phyloP scores from a whole-genome alignment of 345 rosid genomes.

The Pelargonium nanum region DNA sequence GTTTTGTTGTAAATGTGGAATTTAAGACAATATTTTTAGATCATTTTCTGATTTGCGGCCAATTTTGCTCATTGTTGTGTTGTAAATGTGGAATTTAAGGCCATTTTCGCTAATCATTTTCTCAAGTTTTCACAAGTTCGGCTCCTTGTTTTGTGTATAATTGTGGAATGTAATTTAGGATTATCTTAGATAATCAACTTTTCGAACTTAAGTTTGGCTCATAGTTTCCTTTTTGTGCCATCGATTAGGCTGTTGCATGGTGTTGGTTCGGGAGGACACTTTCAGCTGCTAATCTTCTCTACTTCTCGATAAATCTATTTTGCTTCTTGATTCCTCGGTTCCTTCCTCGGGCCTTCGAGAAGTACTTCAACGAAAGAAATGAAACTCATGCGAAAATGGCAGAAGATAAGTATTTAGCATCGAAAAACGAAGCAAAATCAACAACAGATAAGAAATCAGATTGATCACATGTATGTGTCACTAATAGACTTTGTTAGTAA shows the following conservation, averaged over 20 bases:
- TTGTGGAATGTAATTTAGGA: too few relatives aligned
- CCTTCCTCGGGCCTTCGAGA: conserved; percentile 77
- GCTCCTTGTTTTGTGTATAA: not conserved
- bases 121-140: not conserved
- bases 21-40: too few relatives aligned
- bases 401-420: conserved; percentile 38
- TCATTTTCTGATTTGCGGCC: too few relatives aligned
- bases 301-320: conserved; percentile 64
- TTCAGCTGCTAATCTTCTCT: conserved; percentile 43
- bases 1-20: too few relatives aligned
- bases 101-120: not conserved
- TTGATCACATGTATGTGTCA: too few relatives aligned
- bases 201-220: conserved; percentile 2
- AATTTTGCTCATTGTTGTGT: too few relatives aligned
- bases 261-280: conserved; percentile 73
- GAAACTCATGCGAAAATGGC: conserved; percentile 43
- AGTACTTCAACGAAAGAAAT: conserved; percentile 44
- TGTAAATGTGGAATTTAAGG: too few relatives aligned
- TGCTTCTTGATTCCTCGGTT: conserved; percentile 69
- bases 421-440: conserved; percentile 5
- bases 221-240: not conserved
- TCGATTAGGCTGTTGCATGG: conserved; percentile 46
- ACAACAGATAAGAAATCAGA: not conserved
- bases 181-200: not conserved
- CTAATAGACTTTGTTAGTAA: too few relatives aligned